Conservation (phyloP, 495 filamentous ascomycete genomes). For the Baudoinia panamericana region DNA sequence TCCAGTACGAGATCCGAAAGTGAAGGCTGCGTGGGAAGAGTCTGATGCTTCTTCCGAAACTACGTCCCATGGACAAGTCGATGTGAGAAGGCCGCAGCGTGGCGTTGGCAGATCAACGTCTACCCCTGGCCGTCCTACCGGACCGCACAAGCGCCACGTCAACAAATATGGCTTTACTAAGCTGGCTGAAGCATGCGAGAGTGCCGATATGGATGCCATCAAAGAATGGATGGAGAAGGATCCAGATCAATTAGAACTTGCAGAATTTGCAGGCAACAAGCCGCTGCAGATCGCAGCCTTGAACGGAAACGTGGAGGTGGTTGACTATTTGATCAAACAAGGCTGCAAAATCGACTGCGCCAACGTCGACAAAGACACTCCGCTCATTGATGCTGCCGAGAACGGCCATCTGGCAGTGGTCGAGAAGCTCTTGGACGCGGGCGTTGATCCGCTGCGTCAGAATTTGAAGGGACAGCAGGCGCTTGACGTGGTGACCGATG, state of each 20-base stretch:
- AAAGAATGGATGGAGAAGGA: conserved; percentile 57
- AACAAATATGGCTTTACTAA: conserved; percentile 77
- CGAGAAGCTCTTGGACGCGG: conserved; percentile 58
- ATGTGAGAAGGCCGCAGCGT: conserved; percentile 12
- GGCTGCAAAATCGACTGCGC: conserved; percentile 68
- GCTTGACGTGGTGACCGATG: conserved; percentile 52
- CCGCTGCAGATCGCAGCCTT: conserved; percentile 84
- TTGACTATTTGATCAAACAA: conserved; percentile 63
- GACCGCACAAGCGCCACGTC: conserved; percentile 60
- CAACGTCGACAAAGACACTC: conserved; percentile 82
- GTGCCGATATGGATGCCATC: conserved; percentile 57
- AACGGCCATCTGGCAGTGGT: conserved; percentile 90
- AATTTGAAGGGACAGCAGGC: conserved; percentile 82
- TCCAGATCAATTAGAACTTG: conserved; percentile 73
- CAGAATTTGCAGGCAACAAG: conserved; percentile 87
- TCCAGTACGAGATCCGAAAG: conserved; percentile 12
- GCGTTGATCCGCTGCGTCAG: conserved; percentile 75
- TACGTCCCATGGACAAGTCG: conserved; percentile 12
- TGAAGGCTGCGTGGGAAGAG: conserved; percentile 14
- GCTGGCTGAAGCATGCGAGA: conserved; percentile 70
- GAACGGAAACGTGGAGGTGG: conserved; percentile 68
- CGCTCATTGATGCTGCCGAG: conserved; percentile 87
- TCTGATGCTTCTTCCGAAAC: conserved; percentile 21
- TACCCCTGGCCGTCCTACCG: conserved; percentile 20
- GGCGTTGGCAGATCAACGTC: conserved; percentile 16